Conservation (phyloP, 129 eudicot species). For the Oenanthe sinensis region DNA sequence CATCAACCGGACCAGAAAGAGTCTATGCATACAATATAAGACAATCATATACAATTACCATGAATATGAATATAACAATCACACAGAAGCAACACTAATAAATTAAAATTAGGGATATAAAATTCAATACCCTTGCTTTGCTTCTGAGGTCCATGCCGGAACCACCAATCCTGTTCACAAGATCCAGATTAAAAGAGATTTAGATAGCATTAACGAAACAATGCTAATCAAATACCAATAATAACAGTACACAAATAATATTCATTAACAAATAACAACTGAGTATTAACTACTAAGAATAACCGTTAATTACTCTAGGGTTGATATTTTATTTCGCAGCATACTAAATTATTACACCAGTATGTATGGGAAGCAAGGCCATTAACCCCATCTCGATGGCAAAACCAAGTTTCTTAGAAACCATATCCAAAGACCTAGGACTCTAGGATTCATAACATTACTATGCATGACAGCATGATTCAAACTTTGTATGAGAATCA, state of each 20-base stretch:
- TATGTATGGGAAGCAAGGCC: not conserved
- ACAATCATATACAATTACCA: not conserved
- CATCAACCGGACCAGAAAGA: constrained; percentile 43
- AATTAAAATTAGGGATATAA: not conserved
- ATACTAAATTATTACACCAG: not conserved
- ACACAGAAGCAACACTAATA: not conserved
- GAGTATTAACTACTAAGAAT: not conserved
- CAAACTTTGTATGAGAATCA: not conserved
- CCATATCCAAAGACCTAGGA: not conserved
- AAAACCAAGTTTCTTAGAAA: not conserved
- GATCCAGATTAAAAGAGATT: not conserved
- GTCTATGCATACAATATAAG: constrained; percentile 31
- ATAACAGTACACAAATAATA: not conserved
- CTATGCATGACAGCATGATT: not conserved
- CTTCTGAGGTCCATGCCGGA: constrained; percentile 73
- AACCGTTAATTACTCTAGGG: not conserved
- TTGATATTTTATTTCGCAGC: not conserved
- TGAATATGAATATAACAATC: not conserved
- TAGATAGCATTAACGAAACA: not conserved
- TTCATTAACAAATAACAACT: not conserved
- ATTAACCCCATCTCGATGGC: not conserved
- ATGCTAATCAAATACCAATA: not conserved
- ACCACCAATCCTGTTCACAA: constrained; percentile 66
- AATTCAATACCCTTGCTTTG: constrained; percentile 60
- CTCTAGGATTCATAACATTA: not conserved